A percentile compares a stretch with the other conserved stretches of the same genome.
Evolutionary conservation across 805 yeast species (phyloP).

Genomic region (Monosporozyma yasuniensis): DNA sequence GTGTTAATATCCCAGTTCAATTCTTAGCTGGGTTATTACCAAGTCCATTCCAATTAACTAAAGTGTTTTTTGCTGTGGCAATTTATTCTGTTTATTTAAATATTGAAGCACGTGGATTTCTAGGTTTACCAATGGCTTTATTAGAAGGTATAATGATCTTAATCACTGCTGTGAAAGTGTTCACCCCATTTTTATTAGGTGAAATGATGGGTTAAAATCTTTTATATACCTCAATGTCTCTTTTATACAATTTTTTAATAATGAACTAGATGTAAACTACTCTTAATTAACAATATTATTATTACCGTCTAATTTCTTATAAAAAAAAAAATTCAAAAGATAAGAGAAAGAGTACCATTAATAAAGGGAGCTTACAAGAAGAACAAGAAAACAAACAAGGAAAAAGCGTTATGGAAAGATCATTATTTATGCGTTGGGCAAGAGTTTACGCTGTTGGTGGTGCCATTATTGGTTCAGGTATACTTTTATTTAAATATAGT

Average conservation of each 20-base stretch:
- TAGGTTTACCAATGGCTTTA: slow-evolving; percentile 62
- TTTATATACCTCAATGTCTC: neutral
- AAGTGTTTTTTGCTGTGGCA: slow-evolving; percentile 87
- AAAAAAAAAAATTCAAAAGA: neutral
- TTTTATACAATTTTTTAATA: neutral
- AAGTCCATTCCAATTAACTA: slow-evolving; percentile 61
- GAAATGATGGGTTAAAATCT: slow-evolving; percentile 35
- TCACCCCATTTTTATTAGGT: slow-evolving; percentile 64
- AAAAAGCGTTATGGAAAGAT: slow-evolving; percentile 24
- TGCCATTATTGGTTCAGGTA: slow-evolving; percentile 67
- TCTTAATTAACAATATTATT: no score
- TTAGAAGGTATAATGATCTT: slow-evolving; percentile 60
- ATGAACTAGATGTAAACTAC: neutral
- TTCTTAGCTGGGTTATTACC: slow-evolving; percentile 77
- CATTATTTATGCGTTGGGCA: slow-evolving; percentile 52
- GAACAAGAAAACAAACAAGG: neutral
- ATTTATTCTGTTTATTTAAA: slow-evolving; percentile 70
- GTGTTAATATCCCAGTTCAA: slow-evolving; percentile 70
- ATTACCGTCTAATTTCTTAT: no score
- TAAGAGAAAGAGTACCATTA: neutral
- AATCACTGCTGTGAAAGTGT: slow-evolving; percentile 64
- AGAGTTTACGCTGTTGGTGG: slow-evolving; percentile 51
- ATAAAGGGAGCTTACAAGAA: neutral
- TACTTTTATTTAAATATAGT: slow-evolving; percentile 57
- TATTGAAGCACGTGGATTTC: slow-evolving; percentile 52